phyloP scores from a whole-genome alignment of 2,329 filamentous ascomycete species.

The Didymella arachidicola region DNA sequence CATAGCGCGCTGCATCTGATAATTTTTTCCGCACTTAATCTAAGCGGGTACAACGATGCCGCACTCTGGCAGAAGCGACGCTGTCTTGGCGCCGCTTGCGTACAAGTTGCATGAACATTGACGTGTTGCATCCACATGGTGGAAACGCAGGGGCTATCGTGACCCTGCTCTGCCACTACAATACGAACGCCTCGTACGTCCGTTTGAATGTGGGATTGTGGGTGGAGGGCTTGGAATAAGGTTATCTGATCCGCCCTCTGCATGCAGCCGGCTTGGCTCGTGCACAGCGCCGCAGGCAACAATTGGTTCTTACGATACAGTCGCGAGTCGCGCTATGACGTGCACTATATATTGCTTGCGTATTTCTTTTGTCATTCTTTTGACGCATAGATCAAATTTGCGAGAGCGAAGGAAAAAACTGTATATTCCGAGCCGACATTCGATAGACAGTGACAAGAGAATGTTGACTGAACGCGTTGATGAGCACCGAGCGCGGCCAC shows the following conservation, averaged over 20 bases:
- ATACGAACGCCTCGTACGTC: constrained; percentile 22
- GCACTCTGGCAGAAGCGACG: constrained; percentile 4
- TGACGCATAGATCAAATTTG: neutral
- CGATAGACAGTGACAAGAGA: neutral
- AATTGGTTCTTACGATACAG: constrained; percentile 9
- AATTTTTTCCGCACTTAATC: constrained; percentile 14
- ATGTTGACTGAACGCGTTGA: neutral
- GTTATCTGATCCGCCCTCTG: constrained; percentile 48
- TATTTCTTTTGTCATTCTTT: neutral
- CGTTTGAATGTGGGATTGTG: constrained; percentile 6
- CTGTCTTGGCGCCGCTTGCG: constrained; percentile 4
- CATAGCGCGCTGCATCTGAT: constrained; percentile 25
- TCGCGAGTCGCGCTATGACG: constrained; percentile 18
- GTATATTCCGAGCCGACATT: neutral
- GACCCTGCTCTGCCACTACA: constrained; percentile 17
- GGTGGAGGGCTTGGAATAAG: constrained; percentile 23
- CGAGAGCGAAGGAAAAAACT: constrained; percentile 7
- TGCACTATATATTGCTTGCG: constrained; percentile 11
- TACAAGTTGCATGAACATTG: constrained; percentile 24
- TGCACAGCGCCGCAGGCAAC: neutral
- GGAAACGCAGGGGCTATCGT: neutral
- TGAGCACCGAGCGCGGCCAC: neutral
- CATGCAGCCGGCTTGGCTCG: constrained; percentile 17
- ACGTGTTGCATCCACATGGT: constrained; percentile 28
- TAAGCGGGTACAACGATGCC: constrained; percentile 14